phyloP scores from a whole-genome alignment of 2,329 filamentous ascomycete genomes.

The Colletotrichum simmondsii region DNA sequence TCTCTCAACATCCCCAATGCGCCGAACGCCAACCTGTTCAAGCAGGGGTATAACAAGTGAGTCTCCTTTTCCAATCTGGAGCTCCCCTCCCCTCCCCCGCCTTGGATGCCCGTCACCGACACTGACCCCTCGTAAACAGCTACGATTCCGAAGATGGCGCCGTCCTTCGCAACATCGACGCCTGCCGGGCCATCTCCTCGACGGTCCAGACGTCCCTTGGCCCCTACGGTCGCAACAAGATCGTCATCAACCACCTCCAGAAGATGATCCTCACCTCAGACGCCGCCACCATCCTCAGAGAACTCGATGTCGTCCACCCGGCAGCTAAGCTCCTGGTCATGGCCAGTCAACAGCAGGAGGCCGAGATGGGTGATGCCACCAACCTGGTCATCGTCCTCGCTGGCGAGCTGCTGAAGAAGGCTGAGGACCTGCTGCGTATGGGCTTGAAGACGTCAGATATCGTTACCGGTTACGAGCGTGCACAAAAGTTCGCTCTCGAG shows the following conservation, averaged over 20 bases:
- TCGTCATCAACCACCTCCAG: slow-evolving; percentile 99
- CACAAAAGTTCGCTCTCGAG: slow-evolving; percentile 87
- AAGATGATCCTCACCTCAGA: slow-evolving; percentile 99
- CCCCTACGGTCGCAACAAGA: slow-evolving; percentile 98
- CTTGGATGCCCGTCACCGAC: slow-evolving; percentile 39
- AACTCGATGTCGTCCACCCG: slow-evolving; percentile 98
- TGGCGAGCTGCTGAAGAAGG: slow-evolving; percentile 95
- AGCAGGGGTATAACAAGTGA: slow-evolving; percentile 95
- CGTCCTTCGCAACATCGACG: slow-evolving; percentile 97
- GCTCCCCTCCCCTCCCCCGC: slow-evolving; percentile 31
- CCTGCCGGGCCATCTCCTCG: slow-evolving; percentile 93
- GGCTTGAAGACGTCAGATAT: slow-evolving; percentile 99
- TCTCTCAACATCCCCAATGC: slow-evolving; percentile 96
- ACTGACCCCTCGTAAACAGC: slow-evolving; percentile 63
- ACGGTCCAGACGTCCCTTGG: slow-evolving; percentile 98
- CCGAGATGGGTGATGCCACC: slow-evolving; percentile 98
- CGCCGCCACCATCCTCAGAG: slow-evolving; percentile 94
- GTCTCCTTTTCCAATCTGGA: slow-evolving; percentile 45
- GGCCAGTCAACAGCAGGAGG: slow-evolving; percentile 98
- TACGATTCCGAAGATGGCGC: slow-evolving; percentile 99
- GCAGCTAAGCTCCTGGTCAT: slow-evolving; percentile 98
- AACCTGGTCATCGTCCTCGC: slow-evolving; percentile 97
- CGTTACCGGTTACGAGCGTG: slow-evolving; percentile 94
- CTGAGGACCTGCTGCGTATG: slow-evolving; percentile 95
- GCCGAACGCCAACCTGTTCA: slow-evolving; percentile 93